Evolutionary conservation across 352 stramenopile genomes (phyloP), one percentile per base, ranked within the genome.

Genomic region (Globisporangium barbulae): DNA sequence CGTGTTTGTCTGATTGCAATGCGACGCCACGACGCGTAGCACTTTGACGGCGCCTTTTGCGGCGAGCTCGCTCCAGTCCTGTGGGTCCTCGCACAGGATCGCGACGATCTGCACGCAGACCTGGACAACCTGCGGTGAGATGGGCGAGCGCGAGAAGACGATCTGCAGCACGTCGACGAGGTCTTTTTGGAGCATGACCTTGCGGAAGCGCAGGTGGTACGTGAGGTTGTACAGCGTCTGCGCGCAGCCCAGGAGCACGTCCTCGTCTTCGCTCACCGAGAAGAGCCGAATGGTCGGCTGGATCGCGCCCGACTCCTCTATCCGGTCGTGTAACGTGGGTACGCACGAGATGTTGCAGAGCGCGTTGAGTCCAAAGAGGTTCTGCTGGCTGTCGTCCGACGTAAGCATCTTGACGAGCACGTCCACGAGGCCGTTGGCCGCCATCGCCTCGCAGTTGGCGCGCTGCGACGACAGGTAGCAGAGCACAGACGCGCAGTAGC

Each of bases 281-380:
- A 94, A 66, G 21, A 94, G 57, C 0, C 73, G 77, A 19, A 93
- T 59, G 55, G 87, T 78, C 30, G 83, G 79, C 13, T 71, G 21
- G 2, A 89, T 72, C 13, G 75, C 69, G 0, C 73, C 71, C 7
- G 79, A 75, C 52, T 94, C 83, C 28, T 89, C 79, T 9, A 93
- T 77, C 5, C 84, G 84, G 31, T 93, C 81, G 65, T 94, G 85
- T 7, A 94, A 73, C 22, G 67, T 71, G 47, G 74, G 70, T 3
- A 78, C 72, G 21, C 72, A 80, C 31, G 85, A 89, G 54, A 93
- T 85, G 45, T 94, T 94, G 70, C 85, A 91, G 4, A 94, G 75
- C 33, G 84, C 79, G 41, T 91, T 90, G 42, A 93, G 72, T 10
- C 73, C 81, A 58, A 89, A 91, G 22, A 85, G 68, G 66, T 89